Evolutionary conservation across 495 filamentous ascomycete species (phyloP), one percentile per base, ranked within the genome.

Genomic region (Entonaema liquescens): DNA sequence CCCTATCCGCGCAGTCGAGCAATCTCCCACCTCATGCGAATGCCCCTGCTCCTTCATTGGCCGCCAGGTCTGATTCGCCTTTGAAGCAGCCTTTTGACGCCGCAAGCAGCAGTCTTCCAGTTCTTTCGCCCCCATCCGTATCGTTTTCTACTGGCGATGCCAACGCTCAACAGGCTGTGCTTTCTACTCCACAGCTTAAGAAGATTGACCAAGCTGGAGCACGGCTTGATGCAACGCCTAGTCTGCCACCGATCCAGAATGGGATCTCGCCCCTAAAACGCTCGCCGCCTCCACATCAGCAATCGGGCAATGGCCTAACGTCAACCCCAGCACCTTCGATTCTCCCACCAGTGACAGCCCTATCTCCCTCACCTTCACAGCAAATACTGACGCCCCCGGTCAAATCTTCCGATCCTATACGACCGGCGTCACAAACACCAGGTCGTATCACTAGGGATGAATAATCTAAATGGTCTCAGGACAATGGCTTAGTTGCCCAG

Each of bases 181-280:
- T 77, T 36, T 53, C 71, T 28, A 77, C 75, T 42, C 75, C 75
- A 29, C 75, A 77, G 47, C 71, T 77, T 28, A 73, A 76, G 17
- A 74, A 60, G 23, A 50, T 70, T 31, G 49, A 60, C 60, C 67
- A 70, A n/a, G 12, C 57, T 58, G 52, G 65, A 23, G 52, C 47
- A 29, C 68, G 57, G 25, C 70, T 73, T 54, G 73, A 77, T 31
- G 40, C 58, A 17, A 72, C 75, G 1, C 75, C 82, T 44, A 84
- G 65, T 75, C 87, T 83, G 71, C 85, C 86, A 59, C 83, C 91
- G 44, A 70, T 82, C 23, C 79, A 83, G 40, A 89, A 88, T 4
- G 92, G 92, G 5, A 79, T 93, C 36, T 94, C 92, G 17, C 93
- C 93, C 4, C 90, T 86, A 42, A 96, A 96, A 75, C 89, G 93